phyloP scores from a whole-genome alignment of 495 filamentous ascomycete genomes.

The Talaromyces trachyspermus region DNA sequence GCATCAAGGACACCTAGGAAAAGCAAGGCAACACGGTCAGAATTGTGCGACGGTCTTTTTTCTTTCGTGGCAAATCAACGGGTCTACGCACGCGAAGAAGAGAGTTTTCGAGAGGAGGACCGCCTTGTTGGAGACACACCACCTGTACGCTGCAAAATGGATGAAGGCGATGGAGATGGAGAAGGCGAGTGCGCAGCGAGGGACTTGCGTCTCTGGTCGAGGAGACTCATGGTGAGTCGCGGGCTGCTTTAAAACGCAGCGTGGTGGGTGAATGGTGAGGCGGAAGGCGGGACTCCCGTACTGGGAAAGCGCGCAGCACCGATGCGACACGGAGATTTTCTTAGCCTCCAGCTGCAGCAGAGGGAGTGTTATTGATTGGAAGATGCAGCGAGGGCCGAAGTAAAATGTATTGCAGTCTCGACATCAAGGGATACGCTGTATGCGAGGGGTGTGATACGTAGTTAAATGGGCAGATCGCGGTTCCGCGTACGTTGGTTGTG shows the following conservation, averaged over 20 bases:
- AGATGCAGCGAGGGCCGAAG: background rate
- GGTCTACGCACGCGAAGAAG: conserved; percentile 5
- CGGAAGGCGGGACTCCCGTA: conserved; percentile 5
- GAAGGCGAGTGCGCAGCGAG: conserved; percentile 1
- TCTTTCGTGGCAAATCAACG: background rate
- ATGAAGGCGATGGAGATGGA: conserved; percentile 1
- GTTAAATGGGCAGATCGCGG: background rate
- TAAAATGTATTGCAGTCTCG: background rate
- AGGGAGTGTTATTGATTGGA: conserved; percentile 4
- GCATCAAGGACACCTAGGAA: background rate
- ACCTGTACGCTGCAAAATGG: conserved; percentile 3
- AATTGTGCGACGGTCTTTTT: background rate
- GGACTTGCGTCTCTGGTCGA: background rate
- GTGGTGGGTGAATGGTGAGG: background rate
- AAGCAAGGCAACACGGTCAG: background rate
- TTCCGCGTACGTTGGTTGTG: background rate
- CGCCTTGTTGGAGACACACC: conserved; percentile 7
- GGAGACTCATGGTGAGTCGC: conserved; percentile 6
- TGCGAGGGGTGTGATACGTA: too few species aligned
- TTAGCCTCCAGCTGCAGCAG: background rate
- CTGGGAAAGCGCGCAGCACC: too few species aligned
- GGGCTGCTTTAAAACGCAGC: background rate
- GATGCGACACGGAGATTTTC: conserved; percentile 5
- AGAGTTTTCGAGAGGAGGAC: background rate
- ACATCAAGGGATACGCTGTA: background rate